Percentiles rank a stretch among this genome's conserved stretches.
phyloP scores from a whole-genome alignment of 2,329 filamentous ascomycete species.

The Hirsutella minnesotensis region DNA sequence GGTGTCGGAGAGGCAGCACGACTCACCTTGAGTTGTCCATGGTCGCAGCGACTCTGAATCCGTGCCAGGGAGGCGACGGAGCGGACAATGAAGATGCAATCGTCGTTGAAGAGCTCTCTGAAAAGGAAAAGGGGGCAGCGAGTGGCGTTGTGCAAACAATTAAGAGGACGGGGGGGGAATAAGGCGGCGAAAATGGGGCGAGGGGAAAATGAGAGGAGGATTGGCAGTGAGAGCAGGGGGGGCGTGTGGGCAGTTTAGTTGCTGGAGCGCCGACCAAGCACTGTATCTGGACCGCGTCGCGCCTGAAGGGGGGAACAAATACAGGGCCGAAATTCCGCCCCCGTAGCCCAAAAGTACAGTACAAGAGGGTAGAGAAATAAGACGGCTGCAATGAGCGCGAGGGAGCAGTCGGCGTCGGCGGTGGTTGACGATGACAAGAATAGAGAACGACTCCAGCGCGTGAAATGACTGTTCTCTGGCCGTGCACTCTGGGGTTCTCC shows the following conservation, averaged over 20 bases:
- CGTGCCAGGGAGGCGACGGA: conserved; percentile 4
- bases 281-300: background rate
- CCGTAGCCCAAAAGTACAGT: no score
- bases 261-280: background rate
- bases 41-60: conserved; percentile 10
- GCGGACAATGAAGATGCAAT: background rate
- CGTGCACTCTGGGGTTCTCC: no score
- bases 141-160: conserved; percentile 1
- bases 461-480: no score
- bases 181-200: background rate
- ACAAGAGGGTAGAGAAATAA: no score
- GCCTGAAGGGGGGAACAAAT: background rate
- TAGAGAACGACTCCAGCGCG: no score
- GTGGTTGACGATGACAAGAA: no score
- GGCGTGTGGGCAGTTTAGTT: background rate
- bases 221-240: background rate
- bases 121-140: background rate
- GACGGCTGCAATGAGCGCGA: no score
- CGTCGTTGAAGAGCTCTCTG: background rate
- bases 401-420: no score
- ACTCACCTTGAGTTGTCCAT: conserved; percentile 19
- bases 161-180: background rate
- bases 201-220: background rate
- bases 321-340: background rate
- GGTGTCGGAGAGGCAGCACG: background rate